Base-by-base conservation (phyloP, 176 grass and related monocot species). In the Triticum turgidum region DNA sequence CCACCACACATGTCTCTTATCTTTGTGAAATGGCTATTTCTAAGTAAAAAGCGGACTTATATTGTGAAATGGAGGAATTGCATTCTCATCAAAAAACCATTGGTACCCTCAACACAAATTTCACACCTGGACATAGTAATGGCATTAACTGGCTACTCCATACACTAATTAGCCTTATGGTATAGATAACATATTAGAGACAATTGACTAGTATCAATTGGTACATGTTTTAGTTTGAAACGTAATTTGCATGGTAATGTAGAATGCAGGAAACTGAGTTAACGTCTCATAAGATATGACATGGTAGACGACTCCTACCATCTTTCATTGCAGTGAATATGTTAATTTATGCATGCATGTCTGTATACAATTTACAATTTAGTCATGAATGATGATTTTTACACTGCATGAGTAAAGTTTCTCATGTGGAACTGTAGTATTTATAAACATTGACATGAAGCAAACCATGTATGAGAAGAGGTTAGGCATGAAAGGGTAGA, bases 391-490 rank as follows among this genome's bases (percentile, higher is more conserved):
- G 37, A 2, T 62, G 59, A 4, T 41, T 4, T 41, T 54, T 11
- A 68, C 67, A 56, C 14, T 39, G 34, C 25, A 24, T 17, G 27
- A 62, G 37, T 70, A 51, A 71, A 47, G 59, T 82, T 86, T 69
- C 35, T 72, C 35, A 78, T 47, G 21, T 37, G 37, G 35, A 70
- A 61, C 38, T 61, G 11, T 78, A 83, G 64, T 47, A 83, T 35
- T 74, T 88, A 65, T 81, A 52, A 61, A 33, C 8, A 67, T 77
- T 39, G 25, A 8, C 32, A 25, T 45, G 52, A 17, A 30, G 38
- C 30, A 52, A 37, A 86, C 38, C 52, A 39, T 87, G 38, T 67
- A 39, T 58, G 70, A 70, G 37, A 41, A 78, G 54, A 20, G 15
- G 76, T 32, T 52, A 62, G 52, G n/a, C 2, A 37, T 63, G 52